Conservation (phyloP, 2,329 filamentous ascomycete species). For the Microsporum audouinii region DNA sequence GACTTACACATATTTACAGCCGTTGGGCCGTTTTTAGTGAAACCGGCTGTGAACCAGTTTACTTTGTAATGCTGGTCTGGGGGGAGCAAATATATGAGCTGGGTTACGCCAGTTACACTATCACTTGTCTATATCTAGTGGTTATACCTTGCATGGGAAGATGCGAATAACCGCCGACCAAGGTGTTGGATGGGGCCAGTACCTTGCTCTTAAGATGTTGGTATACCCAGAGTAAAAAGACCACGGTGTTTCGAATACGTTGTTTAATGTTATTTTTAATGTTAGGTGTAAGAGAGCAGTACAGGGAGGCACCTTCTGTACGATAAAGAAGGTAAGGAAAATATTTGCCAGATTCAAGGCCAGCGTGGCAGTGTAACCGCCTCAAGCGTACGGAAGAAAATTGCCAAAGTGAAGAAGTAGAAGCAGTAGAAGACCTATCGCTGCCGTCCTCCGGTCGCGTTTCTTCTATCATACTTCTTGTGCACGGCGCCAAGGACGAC, state of each 20-base stretch:
- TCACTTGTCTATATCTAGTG: not conserved
- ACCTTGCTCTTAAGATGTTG: not conserved
- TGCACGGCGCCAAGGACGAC: constrained; percentile 69
- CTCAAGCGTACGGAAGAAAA: not conserved
- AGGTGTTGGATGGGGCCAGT: not conserved
- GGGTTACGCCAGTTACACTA: not conserved
- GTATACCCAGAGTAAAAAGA: not conserved
- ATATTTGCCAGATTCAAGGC: not conserved
- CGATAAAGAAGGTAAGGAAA: not conserved
- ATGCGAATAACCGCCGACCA: not conserved
- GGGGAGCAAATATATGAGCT: not conserved
- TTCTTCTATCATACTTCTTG: constrained; percentile 44
- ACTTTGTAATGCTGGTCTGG: too few relatives aligned
- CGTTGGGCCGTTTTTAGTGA: not conserved
- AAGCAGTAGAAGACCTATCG: not conserved
- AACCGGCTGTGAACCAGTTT: not conserved
- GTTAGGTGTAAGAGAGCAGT: not conserved
- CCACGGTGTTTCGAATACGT: not conserved
- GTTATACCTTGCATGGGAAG: not conserved
- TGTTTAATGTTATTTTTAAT: not conserved
- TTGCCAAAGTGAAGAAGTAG: not conserved
- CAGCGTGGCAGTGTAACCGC: not conserved
- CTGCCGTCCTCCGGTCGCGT: not conserved
- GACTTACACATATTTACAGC: not conserved
- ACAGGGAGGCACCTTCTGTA: not conserved